Conservation (phyloP, 2,329 filamentous ascomycete genomes). For the Byssochlamys sp. region DNA sequence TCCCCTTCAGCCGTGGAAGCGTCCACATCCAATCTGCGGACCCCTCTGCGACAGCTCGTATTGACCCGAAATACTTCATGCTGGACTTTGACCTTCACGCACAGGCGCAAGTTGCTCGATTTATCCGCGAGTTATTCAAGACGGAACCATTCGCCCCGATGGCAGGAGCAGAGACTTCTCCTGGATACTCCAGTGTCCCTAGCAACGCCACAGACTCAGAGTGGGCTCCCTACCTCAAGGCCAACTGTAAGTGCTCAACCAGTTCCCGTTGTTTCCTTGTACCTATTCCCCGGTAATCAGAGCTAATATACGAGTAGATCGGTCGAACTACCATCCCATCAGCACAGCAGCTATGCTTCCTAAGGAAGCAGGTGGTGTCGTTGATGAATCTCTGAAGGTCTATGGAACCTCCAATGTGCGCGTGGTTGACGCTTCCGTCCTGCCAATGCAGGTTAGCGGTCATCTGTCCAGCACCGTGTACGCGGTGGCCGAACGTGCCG, state of each 20-base stretch:
- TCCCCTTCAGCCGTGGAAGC: constrained; percentile 24
- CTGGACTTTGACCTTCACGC: constrained; percentile 18
- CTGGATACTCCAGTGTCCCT: constrained; percentile 13
- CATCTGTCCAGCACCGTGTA: constrained; percentile 20
- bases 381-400: constrained; percentile 20
- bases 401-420: constrained; percentile 25
- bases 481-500: constrained; percentile 20
- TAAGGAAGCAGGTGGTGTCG: constrained; percentile 23
- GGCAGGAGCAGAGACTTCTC: constrained; percentile 11
- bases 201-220: constrained; percentile 11
- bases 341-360: constrained; percentile 25
- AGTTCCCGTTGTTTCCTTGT: not conserved
- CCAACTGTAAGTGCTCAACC: constrained; percentile 12
- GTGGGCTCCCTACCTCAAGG: constrained; percentile 17
- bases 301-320: constrained; percentile 8
- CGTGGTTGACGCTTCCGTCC: constrained; percentile 23
- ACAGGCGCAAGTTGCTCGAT: constrained; percentile 15
- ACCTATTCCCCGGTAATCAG: not conserved
- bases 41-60: constrained; percentile 12
- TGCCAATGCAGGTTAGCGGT: constrained; percentile 19
- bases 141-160: constrained; percentile 11
- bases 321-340: constrained; percentile 21
- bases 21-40: constrained; percentile 19
- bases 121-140: constrained; percentile 12
- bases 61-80: constrained; percentile 24